Evolutionary conservation across 2,329 filamentous ascomycete species (phyloP).

Genomic region (Kalmusia sp.): DNA sequence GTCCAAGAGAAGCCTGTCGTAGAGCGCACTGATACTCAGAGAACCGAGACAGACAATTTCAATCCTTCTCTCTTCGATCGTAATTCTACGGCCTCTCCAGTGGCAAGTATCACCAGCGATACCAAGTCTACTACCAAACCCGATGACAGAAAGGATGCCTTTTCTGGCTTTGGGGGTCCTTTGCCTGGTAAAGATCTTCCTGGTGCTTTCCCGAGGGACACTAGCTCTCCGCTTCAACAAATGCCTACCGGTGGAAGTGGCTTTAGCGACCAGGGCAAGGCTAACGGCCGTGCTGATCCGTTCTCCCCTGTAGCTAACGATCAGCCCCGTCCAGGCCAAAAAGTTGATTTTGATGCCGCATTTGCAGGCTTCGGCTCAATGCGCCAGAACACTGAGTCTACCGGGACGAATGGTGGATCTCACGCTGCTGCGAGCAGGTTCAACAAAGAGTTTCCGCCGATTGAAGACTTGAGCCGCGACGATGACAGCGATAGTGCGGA

Average conservation of each 20-base stretch:
- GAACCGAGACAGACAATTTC: conserved; percentile 45
- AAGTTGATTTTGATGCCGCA: conserved; percentile 84
- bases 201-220: conserved; percentile 56
- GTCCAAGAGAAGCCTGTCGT: conserved; percentile 56
- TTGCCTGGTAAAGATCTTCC: conserved; percentile 47
- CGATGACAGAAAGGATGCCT: conserved; percentile 51
- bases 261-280: conserved; percentile 55
- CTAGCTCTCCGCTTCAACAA: conserved; percentile 53
- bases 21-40: conserved; percentile 43
- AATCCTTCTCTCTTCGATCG: conserved; percentile 46
- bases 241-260: conserved; percentile 57
- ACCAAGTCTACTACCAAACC: conserved; percentile 40
- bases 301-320: conserved; percentile 43
- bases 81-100: conserved; percentile 47
- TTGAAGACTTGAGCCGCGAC: conserved; percentile 81
- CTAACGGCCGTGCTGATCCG: conserved; percentile 51
- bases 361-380: conserved; percentile 75
- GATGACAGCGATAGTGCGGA: conserved; percentile 77
- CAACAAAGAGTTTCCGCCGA: conserved; percentile 87
- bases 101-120: conserved; percentile 49
- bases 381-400: conserved; percentile 57
- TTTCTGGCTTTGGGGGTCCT: conserved; percentile 45
- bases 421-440: conserved; percentile 58
- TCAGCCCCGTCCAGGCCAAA: conserved; percentile 55
- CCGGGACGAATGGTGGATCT: conserved; percentile 34